phyloP scores from a whole-genome alignment of 495 filamentous ascomycete genomes.

The Penicillium alfredii region DNA sequence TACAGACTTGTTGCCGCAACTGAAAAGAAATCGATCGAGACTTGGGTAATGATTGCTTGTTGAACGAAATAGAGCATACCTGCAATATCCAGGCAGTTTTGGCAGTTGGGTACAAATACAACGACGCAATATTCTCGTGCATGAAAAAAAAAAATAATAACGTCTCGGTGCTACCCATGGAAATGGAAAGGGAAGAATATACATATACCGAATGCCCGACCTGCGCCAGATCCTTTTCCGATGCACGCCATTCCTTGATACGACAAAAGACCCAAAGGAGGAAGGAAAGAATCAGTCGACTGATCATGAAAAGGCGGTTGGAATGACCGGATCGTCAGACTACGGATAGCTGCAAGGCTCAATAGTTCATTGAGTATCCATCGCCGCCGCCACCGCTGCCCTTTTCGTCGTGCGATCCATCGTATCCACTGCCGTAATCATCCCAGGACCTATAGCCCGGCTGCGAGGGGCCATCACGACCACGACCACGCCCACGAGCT shows the following conservation, averaged over 20 bases:
- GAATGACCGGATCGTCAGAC: no score
- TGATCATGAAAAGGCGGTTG: no score
- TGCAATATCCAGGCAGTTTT: no score
- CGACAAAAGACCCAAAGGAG: not conserved
- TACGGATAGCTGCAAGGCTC: no score
- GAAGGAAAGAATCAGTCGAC: not conserved
- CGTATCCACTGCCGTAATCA: constrained; percentile 28
- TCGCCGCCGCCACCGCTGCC: constrained; percentile 17
- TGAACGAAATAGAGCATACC: no score
- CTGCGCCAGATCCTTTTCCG: not conserved
- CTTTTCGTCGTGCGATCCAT: constrained; percentile 31
- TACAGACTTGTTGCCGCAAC: no score
- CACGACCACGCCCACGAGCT: constrained; percentile 38
- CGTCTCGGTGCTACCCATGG: no score
- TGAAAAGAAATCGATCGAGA: no score
- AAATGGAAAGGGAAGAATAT: no score
- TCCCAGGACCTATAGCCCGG: constrained; percentile 35
- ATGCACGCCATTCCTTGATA: not conserved
- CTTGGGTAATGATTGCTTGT: no score
- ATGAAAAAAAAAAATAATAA: constrained; percentile 3
- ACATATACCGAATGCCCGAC: not conserved
- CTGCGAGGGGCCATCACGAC: constrained; percentile 30
- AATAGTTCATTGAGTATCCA: constrained; percentile 40
- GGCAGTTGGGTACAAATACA: no score
- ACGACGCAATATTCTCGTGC: not conserved